phyloP scores from a whole-genome alignment of 352 stramenopile genomes.

The Phytophthora pisi region DNA sequence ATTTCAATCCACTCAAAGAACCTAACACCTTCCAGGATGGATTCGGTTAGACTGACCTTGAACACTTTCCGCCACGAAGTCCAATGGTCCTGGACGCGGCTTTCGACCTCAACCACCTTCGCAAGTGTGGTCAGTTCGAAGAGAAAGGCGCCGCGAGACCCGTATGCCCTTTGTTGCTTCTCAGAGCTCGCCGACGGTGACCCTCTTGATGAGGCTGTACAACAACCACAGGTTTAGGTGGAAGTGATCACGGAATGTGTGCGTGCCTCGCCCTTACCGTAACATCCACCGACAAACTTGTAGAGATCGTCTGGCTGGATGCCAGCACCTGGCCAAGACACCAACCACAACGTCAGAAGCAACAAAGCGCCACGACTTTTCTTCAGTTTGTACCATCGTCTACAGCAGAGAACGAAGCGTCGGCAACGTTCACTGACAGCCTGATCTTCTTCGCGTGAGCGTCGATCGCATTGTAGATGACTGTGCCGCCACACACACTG shows the following conservation, averaged over 20 bases:
- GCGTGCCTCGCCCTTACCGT: conserved; percentile 30
- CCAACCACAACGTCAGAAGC: neutral
- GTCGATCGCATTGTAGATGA: conserved; percentile 79
- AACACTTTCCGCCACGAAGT: conserved; percentile 73
- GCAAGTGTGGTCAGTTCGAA: conserved; percentile 48
- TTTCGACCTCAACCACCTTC: conserved; percentile 68
- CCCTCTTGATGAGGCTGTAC: conserved; percentile 47
- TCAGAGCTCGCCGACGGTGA: conserved; percentile 1
- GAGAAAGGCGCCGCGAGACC: conserved; percentile 58
- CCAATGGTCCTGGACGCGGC: conserved; percentile 56
- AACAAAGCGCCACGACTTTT: neutral
- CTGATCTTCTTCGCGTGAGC: conserved; percentile 55
- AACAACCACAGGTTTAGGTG: neutral
- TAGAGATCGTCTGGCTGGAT: conserved; percentile 60
- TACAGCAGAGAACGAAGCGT: conserved; percentile 58
- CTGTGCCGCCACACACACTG: conserved; percentile 28
- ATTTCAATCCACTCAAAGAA: neutral
- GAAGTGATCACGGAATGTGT: neutral
- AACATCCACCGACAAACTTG: conserved; percentile 50
- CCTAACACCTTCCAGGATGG: neutral
- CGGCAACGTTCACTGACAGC: conserved; percentile 46
- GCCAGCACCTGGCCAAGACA: conserved; percentile 54
- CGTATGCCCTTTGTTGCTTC: conserved; percentile 39
- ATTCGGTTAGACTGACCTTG: conserved; percentile 36
- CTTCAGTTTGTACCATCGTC: conserved; percentile 65